Percentiles rank a stretch among this genome's conserved stretches.
phyloP scores from a whole-genome alignment of 495 filamentous ascomycete species.

The Neurospora sublineolata region DNA sequence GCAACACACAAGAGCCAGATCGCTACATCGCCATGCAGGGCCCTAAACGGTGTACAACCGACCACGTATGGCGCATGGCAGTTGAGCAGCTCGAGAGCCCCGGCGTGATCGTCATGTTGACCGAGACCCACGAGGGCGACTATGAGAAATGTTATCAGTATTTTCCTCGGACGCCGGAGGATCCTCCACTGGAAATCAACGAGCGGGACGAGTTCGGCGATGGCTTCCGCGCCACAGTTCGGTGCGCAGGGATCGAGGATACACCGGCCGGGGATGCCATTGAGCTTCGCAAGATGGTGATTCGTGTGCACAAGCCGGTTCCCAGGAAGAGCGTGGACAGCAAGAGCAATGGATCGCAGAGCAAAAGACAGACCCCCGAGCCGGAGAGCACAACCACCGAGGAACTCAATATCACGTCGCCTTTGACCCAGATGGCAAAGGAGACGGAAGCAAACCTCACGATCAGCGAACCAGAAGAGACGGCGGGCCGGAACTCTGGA shows the following conservation, averaged over 20 bases:
- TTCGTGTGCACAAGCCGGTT: slow-evolving; percentile 25
- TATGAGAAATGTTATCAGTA: slow-evolving; percentile 88
- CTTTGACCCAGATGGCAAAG: not conserved
- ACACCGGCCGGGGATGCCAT: slow-evolving; percentile 38
- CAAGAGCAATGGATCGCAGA: not conserved
- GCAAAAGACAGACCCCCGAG: not conserved
- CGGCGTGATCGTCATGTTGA: slow-evolving; percentile 91
- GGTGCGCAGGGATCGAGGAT: slow-evolving; percentile 38
- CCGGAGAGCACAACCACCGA: not conserved
- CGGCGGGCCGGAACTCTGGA: not conserved
- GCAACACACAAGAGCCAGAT: slow-evolving; percentile 23
- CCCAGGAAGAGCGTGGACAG: not conserved
- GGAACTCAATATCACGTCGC: not conserved
- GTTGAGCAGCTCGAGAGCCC: slow-evolving; percentile 70
- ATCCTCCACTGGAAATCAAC: slow-evolving; percentile 43
- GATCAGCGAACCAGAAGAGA: not conserved
- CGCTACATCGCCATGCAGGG: slow-evolving; percentile 60
- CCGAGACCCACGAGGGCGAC: slow-evolving; percentile 72
- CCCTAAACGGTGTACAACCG: slow-evolving; percentile 57
- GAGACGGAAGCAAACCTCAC: slow-evolving; percentile 5
- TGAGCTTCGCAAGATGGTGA: slow-evolving; percentile 40
- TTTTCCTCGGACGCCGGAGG: slow-evolving; percentile 54
- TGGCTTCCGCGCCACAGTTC: slow-evolving; percentile 45
- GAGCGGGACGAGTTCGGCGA: slow-evolving; percentile 50
- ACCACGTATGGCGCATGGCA: slow-evolving; percentile 94